These are phyloP conservation scores for Fusarium caatingaense DNA, from an alignment of 2,329 filamentous ascomycete species.

Conservation along the genomic window DNA sequence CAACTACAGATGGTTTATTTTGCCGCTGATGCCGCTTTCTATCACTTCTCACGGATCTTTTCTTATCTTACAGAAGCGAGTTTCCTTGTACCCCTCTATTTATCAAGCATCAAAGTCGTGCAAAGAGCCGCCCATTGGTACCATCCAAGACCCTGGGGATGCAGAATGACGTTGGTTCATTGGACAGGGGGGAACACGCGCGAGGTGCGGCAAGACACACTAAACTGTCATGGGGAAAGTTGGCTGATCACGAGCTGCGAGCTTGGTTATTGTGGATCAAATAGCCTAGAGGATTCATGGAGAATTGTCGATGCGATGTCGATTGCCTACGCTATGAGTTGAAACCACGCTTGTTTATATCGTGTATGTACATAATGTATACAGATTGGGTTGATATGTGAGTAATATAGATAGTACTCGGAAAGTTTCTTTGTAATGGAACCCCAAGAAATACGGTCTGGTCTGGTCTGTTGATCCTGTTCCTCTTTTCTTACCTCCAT, in stretches of 20 bases:
- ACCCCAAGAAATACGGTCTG: neutral
- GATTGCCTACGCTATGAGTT: conserved; percentile 3
- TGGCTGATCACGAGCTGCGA: conserved; percentile 42
- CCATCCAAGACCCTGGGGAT: conserved; percentile 32
- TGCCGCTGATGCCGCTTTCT: neutral
- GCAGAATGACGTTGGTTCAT: conserved; percentile 43
- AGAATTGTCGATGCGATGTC: conserved; percentile 10
- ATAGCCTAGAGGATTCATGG: conserved; percentile 21
- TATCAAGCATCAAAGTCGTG: conserved; percentile 27
- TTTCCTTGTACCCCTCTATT: conserved; percentile 6
- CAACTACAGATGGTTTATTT: conserved; percentile 3
- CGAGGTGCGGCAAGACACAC: conserved; percentile 34
- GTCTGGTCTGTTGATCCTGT: neutral
- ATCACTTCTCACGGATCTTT: neutral
- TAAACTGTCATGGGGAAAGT: conserved; percentile 33
- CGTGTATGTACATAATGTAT: conserved; percentile 26
- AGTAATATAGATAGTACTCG: conserved; percentile 11
- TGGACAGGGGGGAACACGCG: conserved; percentile 39
- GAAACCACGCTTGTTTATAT: conserved; percentile 13
- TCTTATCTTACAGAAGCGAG: neutral
- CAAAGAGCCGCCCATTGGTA: conserved; percentile 27
- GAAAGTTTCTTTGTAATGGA: conserved; percentile 6
- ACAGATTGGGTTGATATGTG: conserved; percentile 15
- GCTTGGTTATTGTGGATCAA: conserved; percentile 38
- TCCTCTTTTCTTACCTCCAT: conserved; percentile 3